Evolutionary conservation across 73 alveolate species (phyloP), one percentile per base, ranked within the genome.

Genomic region (Uronychia binucleata): DNA sequence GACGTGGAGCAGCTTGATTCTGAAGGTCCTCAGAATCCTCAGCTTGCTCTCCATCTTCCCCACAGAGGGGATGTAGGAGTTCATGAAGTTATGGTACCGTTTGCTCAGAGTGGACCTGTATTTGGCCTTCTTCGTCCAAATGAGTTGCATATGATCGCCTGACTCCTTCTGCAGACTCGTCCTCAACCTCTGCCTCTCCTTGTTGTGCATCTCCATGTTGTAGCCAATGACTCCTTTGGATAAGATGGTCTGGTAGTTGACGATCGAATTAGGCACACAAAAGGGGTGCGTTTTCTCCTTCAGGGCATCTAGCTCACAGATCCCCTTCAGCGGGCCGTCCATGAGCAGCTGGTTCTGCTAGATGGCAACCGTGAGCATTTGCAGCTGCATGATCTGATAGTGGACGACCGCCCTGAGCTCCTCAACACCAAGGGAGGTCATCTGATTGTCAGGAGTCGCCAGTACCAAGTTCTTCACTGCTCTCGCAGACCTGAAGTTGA

Each of bases 381-480:
- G 75, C 31, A 31, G n/a, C 31, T 85, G 81, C 91, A 85, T 85
- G 19, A 77, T 75, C 32, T 85, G 46, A 32, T 85, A 85, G 30
- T 85, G 91, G 13, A 85, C 29, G 1, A 85, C 58, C 11, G 91
- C 91, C 78, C 91, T 85, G 31, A 85, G 30, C 30, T 85, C 91
- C 46, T 85, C 91, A 13, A 85, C 86, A 1, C 91, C 91, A 1
- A 85, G 46, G n/a, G 76, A 83, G 28, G 84, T 78, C 86, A 85
- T 77, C 57, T 74, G 78, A 46, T n/a, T 11, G 67, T 46, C 19
- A 46, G 19, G 67, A 46, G 19, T 46, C 67, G 5, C 5, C 67
- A 5, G 5, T 46, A 46, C 67, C 19, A 46, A 19, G 67, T 46
- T 46, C 19, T 46, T 46, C 5, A 46, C 67, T 74, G 91, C 91